A percentile compares a stretch with the other conserved stretches of the same genome.
Conservation (phyloP, 768 basidiomycete genomes). For the Dentipellis fragilis region DNA sequence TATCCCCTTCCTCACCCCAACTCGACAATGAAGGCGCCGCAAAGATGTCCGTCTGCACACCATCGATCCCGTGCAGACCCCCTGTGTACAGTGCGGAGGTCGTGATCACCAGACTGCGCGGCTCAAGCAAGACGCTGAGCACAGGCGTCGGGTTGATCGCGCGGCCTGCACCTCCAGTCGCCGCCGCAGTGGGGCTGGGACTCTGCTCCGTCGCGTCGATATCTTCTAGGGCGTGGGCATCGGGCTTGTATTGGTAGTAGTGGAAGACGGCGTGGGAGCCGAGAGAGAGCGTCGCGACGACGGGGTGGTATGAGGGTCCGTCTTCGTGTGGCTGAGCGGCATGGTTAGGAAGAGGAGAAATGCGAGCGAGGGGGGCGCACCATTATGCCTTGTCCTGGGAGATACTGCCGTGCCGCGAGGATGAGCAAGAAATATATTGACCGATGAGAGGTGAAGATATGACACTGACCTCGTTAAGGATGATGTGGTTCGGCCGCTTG, state of each 20-base stretch:
- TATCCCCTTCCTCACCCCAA: constrained; percentile 6
- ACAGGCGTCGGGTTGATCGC: constrained; percentile 56
- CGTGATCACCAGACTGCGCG: constrained; percentile 78
- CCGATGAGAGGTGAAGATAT: background rate
- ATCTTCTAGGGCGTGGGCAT: background rate
- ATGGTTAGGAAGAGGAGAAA: constrained; percentile 7
- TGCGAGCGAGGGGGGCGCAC: constrained; percentile 30
- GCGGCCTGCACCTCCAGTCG: constrained; percentile 34
- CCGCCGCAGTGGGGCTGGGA: background rate
- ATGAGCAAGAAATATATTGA: constrained; percentile 2
- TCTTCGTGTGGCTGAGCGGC: constrained; percentile 80
- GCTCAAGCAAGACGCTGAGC: constrained; percentile 71
- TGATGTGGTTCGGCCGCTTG: constrained; percentile 74
- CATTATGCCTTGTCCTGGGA: constrained; percentile 88
- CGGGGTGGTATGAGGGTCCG: constrained; percentile 78
- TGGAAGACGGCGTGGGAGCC: constrained; percentile 78
- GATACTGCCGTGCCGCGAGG: constrained; percentile 48
- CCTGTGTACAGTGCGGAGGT: constrained; percentile 55
- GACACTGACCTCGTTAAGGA: constrained; percentile 67
- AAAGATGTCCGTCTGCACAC: constrained; percentile 37
- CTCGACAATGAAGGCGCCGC: background rate
- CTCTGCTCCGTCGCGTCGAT: constrained; percentile 1
- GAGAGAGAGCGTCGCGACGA: constrained; percentile 85
- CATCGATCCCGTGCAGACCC: constrained; percentile 78
- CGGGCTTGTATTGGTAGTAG: constrained; percentile 55